Conservation (phyloP, 179 eudicot species). For the Nepenthes alata region DNA sequence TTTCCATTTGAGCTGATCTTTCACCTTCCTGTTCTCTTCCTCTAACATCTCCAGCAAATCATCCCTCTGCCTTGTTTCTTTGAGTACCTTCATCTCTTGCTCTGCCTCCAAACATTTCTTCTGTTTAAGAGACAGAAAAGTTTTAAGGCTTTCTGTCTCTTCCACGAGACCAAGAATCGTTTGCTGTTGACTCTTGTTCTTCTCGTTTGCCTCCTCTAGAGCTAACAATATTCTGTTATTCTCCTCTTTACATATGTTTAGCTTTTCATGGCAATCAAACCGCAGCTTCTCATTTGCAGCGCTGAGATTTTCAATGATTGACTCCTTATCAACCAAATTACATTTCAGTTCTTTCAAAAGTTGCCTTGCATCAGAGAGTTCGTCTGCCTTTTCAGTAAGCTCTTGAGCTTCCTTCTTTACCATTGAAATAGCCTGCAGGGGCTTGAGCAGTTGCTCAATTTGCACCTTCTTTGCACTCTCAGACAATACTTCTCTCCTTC, state of each 20-base stretch:
- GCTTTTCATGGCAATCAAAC: conserved; percentile 23
- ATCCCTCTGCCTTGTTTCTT: conserved; percentile 31
- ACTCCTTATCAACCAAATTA: conserved; percentile 40
- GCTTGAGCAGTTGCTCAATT: conserved; percentile 26
- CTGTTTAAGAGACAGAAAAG: no score
- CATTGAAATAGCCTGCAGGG: conserved; percentile 24
- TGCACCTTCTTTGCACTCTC: conserved; percentile 29
- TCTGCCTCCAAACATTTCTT: no score
- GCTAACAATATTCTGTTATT: conserved; percentile 27
- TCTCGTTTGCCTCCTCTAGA: conserved; percentile 39
- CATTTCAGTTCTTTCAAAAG: conserved; percentile 11
- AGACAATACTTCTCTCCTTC: conserved; percentile 18
- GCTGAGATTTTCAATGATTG: conserved; percentile 27
- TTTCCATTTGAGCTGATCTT: conserved; percentile 83
- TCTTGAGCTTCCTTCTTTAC: conserved; percentile 29
- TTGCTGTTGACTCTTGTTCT: conserved; percentile 25
- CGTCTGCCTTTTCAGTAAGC: conserved; percentile 15
- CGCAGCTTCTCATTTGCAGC: conserved; percentile 25
- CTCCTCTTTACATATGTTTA: conserved; percentile 35
- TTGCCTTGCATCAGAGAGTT: no score
- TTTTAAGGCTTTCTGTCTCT: conserved; percentile 28
- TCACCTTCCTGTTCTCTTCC: conserved; percentile 40
- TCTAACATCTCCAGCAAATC: conserved; percentile 33
- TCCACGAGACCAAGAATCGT: conserved; percentile 21
- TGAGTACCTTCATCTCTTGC: conserved; percentile 8